A percentile compares a stretch with the other conserved stretches of the same genome.
Evolutionary conservation across 2,329 filamentous ascomycete genomes (phyloP).

Genomic region (Orbilia brochopaga): DNA sequence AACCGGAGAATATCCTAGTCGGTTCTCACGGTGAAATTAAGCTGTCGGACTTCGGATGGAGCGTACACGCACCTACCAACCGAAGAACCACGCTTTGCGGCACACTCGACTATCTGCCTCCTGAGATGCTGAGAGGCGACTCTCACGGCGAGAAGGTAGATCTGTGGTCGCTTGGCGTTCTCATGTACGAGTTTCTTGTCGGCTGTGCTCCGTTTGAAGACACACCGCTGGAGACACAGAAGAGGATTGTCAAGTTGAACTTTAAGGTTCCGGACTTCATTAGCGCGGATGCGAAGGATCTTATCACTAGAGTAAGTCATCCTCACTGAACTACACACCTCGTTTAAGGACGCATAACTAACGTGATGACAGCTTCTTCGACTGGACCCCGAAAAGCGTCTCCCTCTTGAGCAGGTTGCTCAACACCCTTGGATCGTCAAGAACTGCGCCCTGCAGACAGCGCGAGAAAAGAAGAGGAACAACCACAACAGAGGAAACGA

Average conservation of each 20-base stretch:
- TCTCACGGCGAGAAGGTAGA: conserved; percentile 96
- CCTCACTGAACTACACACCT: conserved; percentile 17
- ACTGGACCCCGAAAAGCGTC: conserved; percentile 89
- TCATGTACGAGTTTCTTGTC: conserved; percentile 95
- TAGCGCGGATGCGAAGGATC: conserved; percentile 83
- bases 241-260: conserved; percentile 84
- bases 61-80: conserved; percentile 94
- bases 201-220: conserved; percentile 98
- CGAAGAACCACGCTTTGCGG: conserved; percentile 94
- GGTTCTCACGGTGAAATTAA: conserved; percentile 98
- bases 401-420: conserved; percentile 86
- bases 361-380: conserved; percentile 71
- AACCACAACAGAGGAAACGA: conserved; percentile 35
- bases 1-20: conserved; percentile 95
- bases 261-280: conserved; percentile 93
- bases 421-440: conserved; percentile 96
- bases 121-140: conserved; percentile 95
- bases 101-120: conserved; percentile 94
- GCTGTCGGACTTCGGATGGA: conserved; percentile 98
- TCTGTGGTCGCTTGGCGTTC: conserved; percentile 90
- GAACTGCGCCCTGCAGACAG: conserved; percentile 67
- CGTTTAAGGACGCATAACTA: conserved; percentile 24
- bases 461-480: conserved; percentile 40
- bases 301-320: conserved; percentile 80
- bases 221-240: conserved; percentile 89